Evolutionary conservation across 441 rosid genomes (phyloP).

Genomic region (Hura crepitans): DNA sequence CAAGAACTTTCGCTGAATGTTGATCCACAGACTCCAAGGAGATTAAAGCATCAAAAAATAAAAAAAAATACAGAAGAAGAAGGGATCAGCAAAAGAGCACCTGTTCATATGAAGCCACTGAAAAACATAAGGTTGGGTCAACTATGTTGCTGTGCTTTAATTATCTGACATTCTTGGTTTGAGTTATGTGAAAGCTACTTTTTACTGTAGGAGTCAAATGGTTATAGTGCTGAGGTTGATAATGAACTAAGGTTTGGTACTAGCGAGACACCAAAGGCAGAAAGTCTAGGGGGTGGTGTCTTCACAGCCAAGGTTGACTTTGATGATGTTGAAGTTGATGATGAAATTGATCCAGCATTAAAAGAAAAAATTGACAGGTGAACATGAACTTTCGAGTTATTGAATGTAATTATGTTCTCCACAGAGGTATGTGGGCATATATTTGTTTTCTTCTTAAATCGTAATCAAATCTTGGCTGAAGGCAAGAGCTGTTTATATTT

Average conservation of each 20-base stretch:
- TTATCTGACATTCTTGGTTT: not conserved
- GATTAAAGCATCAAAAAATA: constrained; percentile 57
- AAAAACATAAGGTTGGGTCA: constrained; percentile 41
- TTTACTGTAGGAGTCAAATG: constrained; percentile 44
- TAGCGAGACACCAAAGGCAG: constrained; percentile 37
- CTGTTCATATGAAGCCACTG: constrained; percentile 33
- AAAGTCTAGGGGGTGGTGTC: constrained; percentile 43
- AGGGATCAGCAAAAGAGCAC: constrained; percentile 49
- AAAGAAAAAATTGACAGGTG: constrained; percentile 83
- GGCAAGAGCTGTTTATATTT: not conserved
- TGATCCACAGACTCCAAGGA: constrained; percentile 66
- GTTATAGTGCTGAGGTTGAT: constrained; percentile 33
- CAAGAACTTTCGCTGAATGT: constrained; percentile 16
- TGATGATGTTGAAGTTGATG: constrained; percentile 74
- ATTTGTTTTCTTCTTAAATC: not conserved
- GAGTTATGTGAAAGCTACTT: not conserved
- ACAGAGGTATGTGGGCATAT: not conserved
- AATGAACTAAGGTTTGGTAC: constrained; percentile 32
- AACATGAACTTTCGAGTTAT: constrained; percentile 19
- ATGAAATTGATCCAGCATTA: constrained; percentile 85
- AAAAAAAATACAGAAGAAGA: constrained; percentile 69
- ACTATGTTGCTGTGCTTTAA: constrained; percentile 23
- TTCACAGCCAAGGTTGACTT: constrained; percentile 47
- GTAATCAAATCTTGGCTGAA: not conserved
- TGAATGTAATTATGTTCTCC: not conserved